Evolutionary conservation across 768 basidiomycete species (phyloP).

Genomic region (Tylopilus felleus): DNA sequence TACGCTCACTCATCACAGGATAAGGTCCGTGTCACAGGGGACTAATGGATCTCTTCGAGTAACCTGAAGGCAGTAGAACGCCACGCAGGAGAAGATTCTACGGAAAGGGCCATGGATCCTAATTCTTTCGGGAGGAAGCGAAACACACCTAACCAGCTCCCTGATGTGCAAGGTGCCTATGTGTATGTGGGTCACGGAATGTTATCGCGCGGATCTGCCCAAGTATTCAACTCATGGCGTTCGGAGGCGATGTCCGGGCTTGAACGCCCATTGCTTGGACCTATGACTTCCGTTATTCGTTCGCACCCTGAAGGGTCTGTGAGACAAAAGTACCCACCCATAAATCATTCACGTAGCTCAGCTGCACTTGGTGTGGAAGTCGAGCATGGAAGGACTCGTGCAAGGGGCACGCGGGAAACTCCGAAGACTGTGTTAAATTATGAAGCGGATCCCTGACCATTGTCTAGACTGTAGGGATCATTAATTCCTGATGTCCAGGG

Average conservation of each 20-base stretch:
- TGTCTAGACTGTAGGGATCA: slow-evolving; percentile 25
- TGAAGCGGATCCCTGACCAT: slow-evolving; percentile 33
- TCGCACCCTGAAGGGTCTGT: slow-evolving; percentile 35
- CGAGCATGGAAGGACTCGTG: slow-evolving; percentile 23
- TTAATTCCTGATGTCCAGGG: slow-evolving; percentile 16
- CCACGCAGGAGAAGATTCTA: slow-evolving; percentile 36
- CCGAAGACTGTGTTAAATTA: slow-evolving; percentile 47
- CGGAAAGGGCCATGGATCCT: slow-evolving; percentile 15
- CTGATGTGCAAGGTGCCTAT: slow-evolving; percentile 36
- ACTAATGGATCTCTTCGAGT: slow-evolving; percentile 23
- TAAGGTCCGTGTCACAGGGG: slow-evolving; percentile 26
- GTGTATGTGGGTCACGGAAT: slow-evolving; percentile 27
- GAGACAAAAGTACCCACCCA: slow-evolving; percentile 24
- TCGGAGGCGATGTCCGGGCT: slow-evolving; percentile 20
- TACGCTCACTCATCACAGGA: slow-evolving; percentile 30
- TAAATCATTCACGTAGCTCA: background rate
- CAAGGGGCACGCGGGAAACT: slow-evolving; percentile 31
- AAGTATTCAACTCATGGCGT: slow-evolving; percentile 25
- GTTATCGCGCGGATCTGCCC: slow-evolving; percentile 22
- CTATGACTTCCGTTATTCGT: slow-evolving; percentile 6
- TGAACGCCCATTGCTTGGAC: slow-evolving; percentile 8
- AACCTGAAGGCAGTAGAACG: slow-evolving; percentile 23
- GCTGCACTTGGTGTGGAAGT: background rate
- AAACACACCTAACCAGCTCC: slow-evolving; percentile 32
- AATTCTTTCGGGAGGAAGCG: slow-evolving; percentile 18